phyloP scores from a whole-genome alignment of 768 basidiomycete species.

The Collybia sordida region DNA sequence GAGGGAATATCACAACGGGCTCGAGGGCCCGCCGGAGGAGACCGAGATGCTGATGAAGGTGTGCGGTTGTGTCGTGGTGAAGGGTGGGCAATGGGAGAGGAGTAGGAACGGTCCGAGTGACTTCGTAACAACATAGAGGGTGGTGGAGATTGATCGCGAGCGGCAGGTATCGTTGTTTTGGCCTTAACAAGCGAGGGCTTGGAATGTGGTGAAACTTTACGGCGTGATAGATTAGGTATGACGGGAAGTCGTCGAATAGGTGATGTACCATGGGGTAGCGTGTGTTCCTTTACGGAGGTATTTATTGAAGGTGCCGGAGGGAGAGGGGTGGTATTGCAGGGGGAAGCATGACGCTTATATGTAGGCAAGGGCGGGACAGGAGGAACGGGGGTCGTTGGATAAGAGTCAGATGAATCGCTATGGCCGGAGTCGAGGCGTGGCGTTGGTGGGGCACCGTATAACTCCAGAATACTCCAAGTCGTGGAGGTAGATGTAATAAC shows the following conservation, averaged over 20 bases:
- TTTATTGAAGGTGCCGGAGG: neutral
- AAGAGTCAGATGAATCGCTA: slow-evolving; percentile 5
- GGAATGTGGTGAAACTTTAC: neutral
- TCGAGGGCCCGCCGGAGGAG: slow-evolving; percentile 4
- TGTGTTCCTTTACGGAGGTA: neutral
- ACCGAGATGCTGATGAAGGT: neutral
- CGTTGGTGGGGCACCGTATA: slow-evolving; percentile 16
- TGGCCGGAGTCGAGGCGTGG: slow-evolving; percentile 8
- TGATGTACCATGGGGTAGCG: slow-evolving; percentile 2
- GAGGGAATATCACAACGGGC: neutral
- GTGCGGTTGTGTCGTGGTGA: neutral
- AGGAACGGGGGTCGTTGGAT: slow-evolving; percentile 10
- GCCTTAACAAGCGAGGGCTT: neutral
- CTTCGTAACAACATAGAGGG: neutral
- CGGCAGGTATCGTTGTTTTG: neutral
- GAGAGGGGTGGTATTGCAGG: neutral
- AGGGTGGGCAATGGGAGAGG: neutral
- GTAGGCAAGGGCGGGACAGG: slow-evolving; percentile 2
- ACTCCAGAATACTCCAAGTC: slow-evolving; percentile 22
- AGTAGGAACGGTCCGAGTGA: neutral
- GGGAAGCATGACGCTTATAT: slow-evolving; percentile 3
- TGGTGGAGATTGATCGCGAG: neutral
- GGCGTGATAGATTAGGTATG: slow-evolving; percentile 8
- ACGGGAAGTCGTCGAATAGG: slow-evolving; percentile 14
- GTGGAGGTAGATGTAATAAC: slow-evolving; percentile 17